These are phyloP conservation scores for Hypoxylon crocopeplum DNA, from an alignment of 495 filamentous ascomycete species.

Conservation along the genomic window DNA sequence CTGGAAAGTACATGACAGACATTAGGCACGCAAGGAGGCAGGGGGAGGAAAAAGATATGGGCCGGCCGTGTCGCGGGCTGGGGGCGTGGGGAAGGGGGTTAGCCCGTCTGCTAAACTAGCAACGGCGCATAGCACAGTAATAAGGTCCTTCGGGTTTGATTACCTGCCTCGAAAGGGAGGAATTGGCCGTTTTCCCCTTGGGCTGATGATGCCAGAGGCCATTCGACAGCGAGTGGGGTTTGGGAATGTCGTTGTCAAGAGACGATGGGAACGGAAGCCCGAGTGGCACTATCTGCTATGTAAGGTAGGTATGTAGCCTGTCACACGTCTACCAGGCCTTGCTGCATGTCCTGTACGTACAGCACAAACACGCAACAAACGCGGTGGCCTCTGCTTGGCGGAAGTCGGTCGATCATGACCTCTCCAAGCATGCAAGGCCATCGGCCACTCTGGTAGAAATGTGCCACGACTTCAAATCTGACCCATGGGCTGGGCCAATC, in stretches of 20 bases:
- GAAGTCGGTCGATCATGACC: constrained; percentile 30
- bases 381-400: constrained; percentile 37
- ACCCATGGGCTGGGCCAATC: constrained; percentile 28
- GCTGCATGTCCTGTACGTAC: constrained; percentile 35
- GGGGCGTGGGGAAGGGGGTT: constrained; percentile 35
- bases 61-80: constrained; percentile 26
- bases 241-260: constrained; percentile 17
- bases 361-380: constrained; percentile 35
- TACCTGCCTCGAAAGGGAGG: constrained; percentile 33
- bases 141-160: constrained; percentile 35
- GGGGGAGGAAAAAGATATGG: constrained; percentile 29
- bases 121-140: constrained; percentile 31
- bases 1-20: constrained; percentile 22
- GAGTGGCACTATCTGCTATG: constrained; percentile 22
- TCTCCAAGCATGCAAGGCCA: constrained; percentile 25
- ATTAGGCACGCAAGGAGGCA: constrained; percentile 26
- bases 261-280: constrained; percentile 6
- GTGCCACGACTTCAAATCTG: constrained; percentile 35
- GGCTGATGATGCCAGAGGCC: constrained; percentile 24
- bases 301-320: constrained; percentile 19
- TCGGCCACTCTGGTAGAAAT: constrained; percentile 34
- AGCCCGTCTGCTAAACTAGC: constrained; percentile 30
- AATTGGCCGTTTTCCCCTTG: constrained; percentile 24
- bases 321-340: constrained; percentile 18
- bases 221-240: constrained; percentile 23